Evolutionary conservation across 2,329 filamentous ascomycete genomes (phyloP).

Genomic region (Ceratocystis alfenasii): DNA sequence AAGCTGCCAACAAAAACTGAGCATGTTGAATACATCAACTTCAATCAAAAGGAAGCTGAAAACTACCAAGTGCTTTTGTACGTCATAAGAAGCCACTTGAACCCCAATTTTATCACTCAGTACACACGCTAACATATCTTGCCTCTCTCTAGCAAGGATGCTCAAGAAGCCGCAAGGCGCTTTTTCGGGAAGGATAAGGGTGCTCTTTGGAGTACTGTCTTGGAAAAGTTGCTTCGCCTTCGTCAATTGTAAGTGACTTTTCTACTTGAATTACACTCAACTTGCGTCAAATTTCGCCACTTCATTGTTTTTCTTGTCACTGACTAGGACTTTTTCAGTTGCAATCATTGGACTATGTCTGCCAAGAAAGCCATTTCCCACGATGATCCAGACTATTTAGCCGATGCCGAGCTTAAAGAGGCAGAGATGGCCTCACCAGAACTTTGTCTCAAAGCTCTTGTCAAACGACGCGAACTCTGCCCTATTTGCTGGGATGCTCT

Average conservation of each 20-base stretch:
- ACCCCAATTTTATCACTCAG: not conserved
- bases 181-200: conserved; percentile 40
- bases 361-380: conserved; percentile 54
- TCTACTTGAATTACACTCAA: not conserved
- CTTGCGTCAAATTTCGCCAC: not conserved
- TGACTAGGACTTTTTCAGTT: conserved; percentile 32
- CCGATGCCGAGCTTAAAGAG: not conserved
- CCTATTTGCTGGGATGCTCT: conserved; percentile 66
- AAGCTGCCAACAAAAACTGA: conserved; percentile 66
- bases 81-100: conserved; percentile 27
- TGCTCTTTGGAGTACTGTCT: conserved; percentile 34
- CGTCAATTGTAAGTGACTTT: conserved; percentile 50
- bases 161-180: conserved; percentile 35
- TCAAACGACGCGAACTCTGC: conserved; percentile 60
- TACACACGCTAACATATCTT: not conserved
- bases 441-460: conserved; percentile 7
- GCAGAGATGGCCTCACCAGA: conserved; percentile 1
- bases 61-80: conserved; percentile 65
- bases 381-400: not conserved
- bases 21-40: conserved; percentile 62
- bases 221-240: conserved; percentile 71
- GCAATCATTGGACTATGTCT: conserved; percentile 75
- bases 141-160: conserved; percentile 45
- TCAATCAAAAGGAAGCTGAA: conserved; percentile 59
- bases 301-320: conserved; percentile 25